Evolutionary conservation across 768 basidiomycete genomes (phyloP).

Genomic region (Lentinula detonsa): DNA sequence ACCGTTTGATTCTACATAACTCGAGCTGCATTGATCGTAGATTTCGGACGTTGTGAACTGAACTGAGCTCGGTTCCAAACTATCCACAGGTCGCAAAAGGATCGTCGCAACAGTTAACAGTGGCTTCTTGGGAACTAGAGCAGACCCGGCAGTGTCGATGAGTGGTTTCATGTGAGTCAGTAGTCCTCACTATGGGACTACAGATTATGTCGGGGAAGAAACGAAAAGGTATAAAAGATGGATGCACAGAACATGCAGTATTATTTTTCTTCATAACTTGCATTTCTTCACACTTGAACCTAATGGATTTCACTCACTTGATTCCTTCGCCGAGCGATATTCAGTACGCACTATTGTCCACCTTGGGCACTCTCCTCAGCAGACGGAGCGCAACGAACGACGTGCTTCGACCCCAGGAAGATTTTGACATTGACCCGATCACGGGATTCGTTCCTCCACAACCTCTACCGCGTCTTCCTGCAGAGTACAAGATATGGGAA

Average conservation of each 20-base stretch:
- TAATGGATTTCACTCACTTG: constrained; percentile 20
- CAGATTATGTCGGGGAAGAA: background rate
- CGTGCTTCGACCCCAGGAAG: constrained; percentile 28
- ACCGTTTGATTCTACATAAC: background rate
- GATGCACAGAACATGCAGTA: background rate
- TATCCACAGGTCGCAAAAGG: too few relatives aligned
- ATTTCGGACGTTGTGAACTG: too few relatives aligned
- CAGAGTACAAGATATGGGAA: constrained; percentile 67
- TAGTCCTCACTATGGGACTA: background rate
- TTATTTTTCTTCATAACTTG: background rate
- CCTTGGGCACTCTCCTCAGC: constrained; percentile 38
- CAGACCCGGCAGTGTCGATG: too few relatives aligned
- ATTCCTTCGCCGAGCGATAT: constrained; percentile 51
- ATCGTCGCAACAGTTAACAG: too few relatives aligned
- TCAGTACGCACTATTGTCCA: constrained; percentile 38
- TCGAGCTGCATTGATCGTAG: too few relatives aligned
- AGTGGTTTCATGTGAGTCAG: background rate
- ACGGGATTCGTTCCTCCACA: constrained; percentile 83
- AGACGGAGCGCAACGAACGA: constrained; percentile 23
- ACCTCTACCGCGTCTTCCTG: constrained; percentile 51
- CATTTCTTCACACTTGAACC: background rate
- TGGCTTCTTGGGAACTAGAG: too few relatives aligned
- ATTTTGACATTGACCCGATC: constrained; percentile 52
- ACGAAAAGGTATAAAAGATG: background rate
- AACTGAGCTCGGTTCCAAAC: too few relatives aligned